phyloP scores from a whole-genome alignment of 306 rosid genomes.

The Amphicarpaea edgeworthii region DNA sequence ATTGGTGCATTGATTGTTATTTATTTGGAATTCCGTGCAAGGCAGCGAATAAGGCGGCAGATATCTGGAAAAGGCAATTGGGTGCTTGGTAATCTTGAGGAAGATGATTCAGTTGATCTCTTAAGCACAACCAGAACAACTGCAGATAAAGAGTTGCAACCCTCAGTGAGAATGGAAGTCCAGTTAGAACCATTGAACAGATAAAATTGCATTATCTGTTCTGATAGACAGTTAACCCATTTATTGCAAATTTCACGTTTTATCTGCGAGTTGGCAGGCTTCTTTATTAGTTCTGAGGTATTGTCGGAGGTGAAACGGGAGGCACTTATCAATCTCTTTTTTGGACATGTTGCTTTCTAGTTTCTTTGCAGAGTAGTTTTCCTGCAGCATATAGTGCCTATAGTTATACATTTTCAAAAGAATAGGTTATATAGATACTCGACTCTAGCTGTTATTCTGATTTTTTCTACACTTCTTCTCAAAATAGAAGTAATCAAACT shows the following conservation, averaged over 20 bases:
- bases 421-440: slow-evolving; percentile 42
- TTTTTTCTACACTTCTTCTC: background rate
- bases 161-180: slow-evolving; percentile 77
- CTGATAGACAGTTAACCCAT: slow-evolving; percentile 7
- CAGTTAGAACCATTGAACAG: slow-evolving; percentile 84
- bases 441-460: slow-evolving; percentile 4
- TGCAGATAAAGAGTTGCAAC: slow-evolving; percentile 57
- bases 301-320: slow-evolving; percentile 39
- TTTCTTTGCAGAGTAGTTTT: slow-evolving; percentile 29
- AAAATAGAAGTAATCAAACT: slow-evolving; percentile 2
- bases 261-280: slow-evolving; percentile 36
- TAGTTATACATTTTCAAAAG: slow-evolving; percentile 40
- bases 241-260: background rate
- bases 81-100: slow-evolving; percentile 70
- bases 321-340: slow-evolving; percentile 1
- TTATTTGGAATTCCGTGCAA: slow-evolving; percentile 62
- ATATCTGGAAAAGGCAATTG: slow-evolving; percentile 74
- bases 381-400: background rate
- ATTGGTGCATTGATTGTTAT: slow-evolving; percentile 44
- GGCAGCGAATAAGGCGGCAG: slow-evolving; percentile 53
- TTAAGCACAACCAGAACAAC: slow-evolving; percentile 57
- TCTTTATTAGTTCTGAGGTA: slow-evolving; percentile 45
- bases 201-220: slow-evolving; percentile 46
- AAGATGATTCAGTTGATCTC: slow-evolving; percentile 85
- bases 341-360: slow-evolving; percentile 16